phyloP scores from a whole-genome alignment of 2,329 filamentous ascomycete species.

The Penicillium sp. region DNA sequence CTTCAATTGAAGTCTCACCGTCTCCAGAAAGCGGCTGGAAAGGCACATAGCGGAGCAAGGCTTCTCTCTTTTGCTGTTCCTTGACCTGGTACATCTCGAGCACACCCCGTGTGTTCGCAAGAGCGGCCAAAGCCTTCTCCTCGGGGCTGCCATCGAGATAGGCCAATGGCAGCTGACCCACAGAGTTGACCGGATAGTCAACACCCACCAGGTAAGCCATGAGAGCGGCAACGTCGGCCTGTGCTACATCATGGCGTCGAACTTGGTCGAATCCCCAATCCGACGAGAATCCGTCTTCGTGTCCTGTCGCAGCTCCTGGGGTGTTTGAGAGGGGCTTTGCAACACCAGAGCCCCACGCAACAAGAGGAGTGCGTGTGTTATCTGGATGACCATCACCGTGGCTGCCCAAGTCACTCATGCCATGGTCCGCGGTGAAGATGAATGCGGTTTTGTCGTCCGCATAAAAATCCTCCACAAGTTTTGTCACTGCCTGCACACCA shows the following conservation, averaged over 20 bases:
- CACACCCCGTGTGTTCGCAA: slow-evolving; percentile 83
- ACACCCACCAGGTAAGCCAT: slow-evolving; percentile 91
- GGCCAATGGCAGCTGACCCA: slow-evolving; percentile 84
- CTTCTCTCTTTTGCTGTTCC: slow-evolving; percentile 76
- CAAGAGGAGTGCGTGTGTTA: slow-evolving; percentile 90
- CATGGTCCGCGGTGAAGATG: slow-evolving; percentile 96
- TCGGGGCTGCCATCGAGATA: slow-evolving; percentile 72
- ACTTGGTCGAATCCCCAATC: slow-evolving; percentile 85
- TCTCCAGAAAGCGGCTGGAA: slow-evolving; percentile 69
- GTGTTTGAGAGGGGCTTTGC: slow-evolving; percentile 67
- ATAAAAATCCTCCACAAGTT: slow-evolving; percentile 84
- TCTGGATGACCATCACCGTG: slow-evolving; percentile 97
- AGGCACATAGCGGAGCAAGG: slow-evolving; percentile 74
- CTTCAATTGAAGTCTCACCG: slow-evolving; percentile 60
- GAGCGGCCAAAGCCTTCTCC: slow-evolving; percentile 79
- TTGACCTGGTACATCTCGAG: slow-evolving; percentile 97
- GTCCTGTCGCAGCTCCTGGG: slow-evolving; percentile 67
- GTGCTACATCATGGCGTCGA: slow-evolving; percentile 83
- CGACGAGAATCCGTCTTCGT: slow-evolving; percentile 81
- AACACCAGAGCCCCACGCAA: slow-evolving; percentile 90
- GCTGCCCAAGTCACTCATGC: slow-evolving; percentile 99
- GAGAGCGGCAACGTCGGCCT: slow-evolving; percentile 90
- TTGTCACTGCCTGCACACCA: slow-evolving; percentile 80
- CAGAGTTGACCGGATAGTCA: slow-evolving; percentile 93
- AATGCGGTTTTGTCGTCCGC: slow-evolving; percentile 82